Percentiles rank a stretch among this genome's conserved stretches.
These are phyloP conservation scores for Ilex asprella DNA, from an alignment of 257 asterid genomes.

Conservation along the genomic window DNA sequence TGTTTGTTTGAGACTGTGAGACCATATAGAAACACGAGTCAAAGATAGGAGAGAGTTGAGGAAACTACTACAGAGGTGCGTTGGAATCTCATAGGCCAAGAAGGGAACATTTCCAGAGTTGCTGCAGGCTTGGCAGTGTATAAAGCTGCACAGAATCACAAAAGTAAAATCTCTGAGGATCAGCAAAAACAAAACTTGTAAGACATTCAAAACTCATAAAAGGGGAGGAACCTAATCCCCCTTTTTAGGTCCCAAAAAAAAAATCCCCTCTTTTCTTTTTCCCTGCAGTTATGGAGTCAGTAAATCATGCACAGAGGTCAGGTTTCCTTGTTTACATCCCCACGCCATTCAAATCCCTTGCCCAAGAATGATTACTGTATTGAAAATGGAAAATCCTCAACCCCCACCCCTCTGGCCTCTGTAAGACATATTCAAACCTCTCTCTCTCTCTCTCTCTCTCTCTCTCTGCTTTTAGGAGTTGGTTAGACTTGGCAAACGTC, in stretches of 20 bases:
- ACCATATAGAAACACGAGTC: no score
- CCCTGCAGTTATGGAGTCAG: slow-evolving; percentile 37
- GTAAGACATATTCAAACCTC: slow-evolving; percentile 38
- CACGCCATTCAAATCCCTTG: slow-evolving; percentile 60
- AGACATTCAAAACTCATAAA: slow-evolving; percentile 27
- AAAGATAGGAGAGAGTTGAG: neutral
- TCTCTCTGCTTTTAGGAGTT: slow-evolving; percentile 14
- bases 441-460: neutral
- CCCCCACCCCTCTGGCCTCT: slow-evolving; percentile 11
- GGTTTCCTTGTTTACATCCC: slow-evolving; percentile 65
- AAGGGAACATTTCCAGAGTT: slow-evolving; percentile 96
- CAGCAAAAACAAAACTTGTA: slow-evolving; percentile 14
- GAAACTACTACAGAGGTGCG: slow-evolving; percentile 42
- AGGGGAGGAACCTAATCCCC: neutral
- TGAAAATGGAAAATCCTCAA: slow-evolving; percentile 34
- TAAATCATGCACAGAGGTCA: slow-evolving; percentile 57
- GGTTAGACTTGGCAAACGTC: slow-evolving; percentile 44
- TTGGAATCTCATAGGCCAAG: slow-evolving; percentile 87
- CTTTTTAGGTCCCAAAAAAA: no score
- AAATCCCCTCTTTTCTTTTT: slow-evolving; percentile 1
- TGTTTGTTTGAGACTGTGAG: no score
- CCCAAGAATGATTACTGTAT: slow-evolving; percentile 59
- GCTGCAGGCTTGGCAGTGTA: slow-evolving; percentile 75
- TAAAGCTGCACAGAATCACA: slow-evolving; percentile 76
- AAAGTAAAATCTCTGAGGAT: slow-evolving; percentile 46